phyloP scores from a whole-genome alignment of 2,329 filamentous ascomycete genomes.

The Phyllosticta capitalensis region DNA sequence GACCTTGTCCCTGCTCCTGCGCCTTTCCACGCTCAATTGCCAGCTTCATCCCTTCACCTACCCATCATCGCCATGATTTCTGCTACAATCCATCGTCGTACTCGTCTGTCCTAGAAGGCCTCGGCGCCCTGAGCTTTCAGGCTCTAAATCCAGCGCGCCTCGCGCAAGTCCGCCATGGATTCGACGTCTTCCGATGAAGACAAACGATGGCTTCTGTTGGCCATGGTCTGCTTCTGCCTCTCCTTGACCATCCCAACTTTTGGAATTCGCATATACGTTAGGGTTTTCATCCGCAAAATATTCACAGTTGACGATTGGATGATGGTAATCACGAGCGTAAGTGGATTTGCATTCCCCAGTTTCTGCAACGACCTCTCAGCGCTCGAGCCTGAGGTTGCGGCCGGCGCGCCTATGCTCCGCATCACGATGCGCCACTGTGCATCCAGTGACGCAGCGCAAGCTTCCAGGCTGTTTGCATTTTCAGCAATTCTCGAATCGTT shows the following conservation, averaged over 20 bases:
- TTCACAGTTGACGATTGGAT: slow-evolving; percentile 3
- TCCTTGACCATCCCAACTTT: slow-evolving; percentile 1
- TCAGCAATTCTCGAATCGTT: too few relatives aligned
- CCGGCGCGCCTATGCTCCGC: neutral
- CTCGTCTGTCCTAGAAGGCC: neutral
- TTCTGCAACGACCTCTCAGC: neutral
- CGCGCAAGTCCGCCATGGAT: neutral
- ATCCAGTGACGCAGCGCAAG: neutral
- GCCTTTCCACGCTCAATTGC: neutral
- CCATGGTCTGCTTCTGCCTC: neutral
- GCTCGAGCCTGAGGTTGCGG: slow-evolving; percentile 3
- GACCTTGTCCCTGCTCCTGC: neutral
- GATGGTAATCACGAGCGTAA: neutral
- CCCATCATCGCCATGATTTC: neutral
- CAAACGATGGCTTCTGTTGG: slow-evolving; percentile 1
- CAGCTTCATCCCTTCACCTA: neutral
- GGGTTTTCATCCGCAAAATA: neutral
- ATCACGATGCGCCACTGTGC: neutral
- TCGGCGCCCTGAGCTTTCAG: neutral
- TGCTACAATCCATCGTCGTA: neutral
- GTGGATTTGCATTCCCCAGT: neutral
- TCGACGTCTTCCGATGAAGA: neutral
- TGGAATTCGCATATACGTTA: neutral
- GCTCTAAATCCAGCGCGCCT: neutral
- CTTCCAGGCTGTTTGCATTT: neutral